Evolutionary conservation across 495 filamentous ascomycete genomes (phyloP), one percentile per base, ranked within the genome.

Genomic region (Cercophora sp.): DNA sequence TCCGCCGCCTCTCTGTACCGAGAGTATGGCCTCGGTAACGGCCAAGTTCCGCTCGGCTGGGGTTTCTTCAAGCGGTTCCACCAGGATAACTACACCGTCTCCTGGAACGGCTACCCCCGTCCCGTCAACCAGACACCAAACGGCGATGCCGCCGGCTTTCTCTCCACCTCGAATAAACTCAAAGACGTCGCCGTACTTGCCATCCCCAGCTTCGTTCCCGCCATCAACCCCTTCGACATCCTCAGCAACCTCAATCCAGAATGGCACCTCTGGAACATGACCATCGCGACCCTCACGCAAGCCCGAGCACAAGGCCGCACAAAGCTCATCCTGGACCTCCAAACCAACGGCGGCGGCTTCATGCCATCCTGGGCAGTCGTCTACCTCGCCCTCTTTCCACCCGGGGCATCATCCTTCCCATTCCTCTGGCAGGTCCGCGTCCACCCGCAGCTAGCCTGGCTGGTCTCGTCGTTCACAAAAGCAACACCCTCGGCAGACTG

Each of bases 291-390:
- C 13, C 20, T 56, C 16, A 1, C 16, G 0, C 19, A 26, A 1
- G 55, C 55, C n/a, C 44, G 43, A 13, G 48, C 36, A 1, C 26
- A 48, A n/a, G 48, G 48, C 31, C 49, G 59, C 4, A 13, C 53
- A 44, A 34, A 57, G 29, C 62, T 84, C 3, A 61, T 84, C 36
- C 73, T 85, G 46, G 81, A 85, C 53, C 52, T 85, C 1, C 67
- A 74, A 5, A 62, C 63, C n/a, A 83, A 84, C 55, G 62, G 61
- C 0, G 80, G 81, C 6, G 81, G 81, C 10, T 55, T 55, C 4
- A 58, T 73, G 20, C 19, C 66, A 35, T 58, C 64, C 22, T 55
- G 68, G 8, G 62, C 64, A 18, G 68, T 70, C 26, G 59, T 77
- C 1, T 69, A 57, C 46, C 29, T 41, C 24, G 34, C 29, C 4